Percentiles rank a stretch among this genome's conserved stretches.
These are phyloP conservation scores for Sonneratia alba DNA, from an alignment of 345 rosid species.

Conservation along the genomic window DNA sequence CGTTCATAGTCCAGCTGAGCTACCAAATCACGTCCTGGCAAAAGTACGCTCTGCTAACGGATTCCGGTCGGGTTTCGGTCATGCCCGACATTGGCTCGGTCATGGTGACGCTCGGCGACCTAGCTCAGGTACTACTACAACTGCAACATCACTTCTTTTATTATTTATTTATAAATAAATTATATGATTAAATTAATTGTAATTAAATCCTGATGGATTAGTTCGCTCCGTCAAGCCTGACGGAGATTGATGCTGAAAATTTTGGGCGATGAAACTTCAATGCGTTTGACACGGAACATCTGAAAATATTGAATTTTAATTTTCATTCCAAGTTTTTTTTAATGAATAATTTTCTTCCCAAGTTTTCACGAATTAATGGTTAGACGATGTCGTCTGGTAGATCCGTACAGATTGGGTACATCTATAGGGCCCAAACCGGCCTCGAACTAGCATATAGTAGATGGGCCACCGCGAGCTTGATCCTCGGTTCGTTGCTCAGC, in stretches of 20 bases:
- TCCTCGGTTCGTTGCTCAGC: too few species aligned
- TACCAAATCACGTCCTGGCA: constrained; percentile 41
- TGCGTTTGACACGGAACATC: background rate
- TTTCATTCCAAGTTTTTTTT: background rate
- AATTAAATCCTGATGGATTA: background rate
- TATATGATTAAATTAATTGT: background rate
- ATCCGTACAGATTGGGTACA: too few species aligned
- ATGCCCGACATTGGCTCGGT: constrained; percentile 48
- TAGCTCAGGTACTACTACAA: constrained; percentile 40
- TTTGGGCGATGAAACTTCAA: background rate
- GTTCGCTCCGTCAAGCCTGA: background rate
- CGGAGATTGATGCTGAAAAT: background rate
- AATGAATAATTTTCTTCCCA: too few species aligned
- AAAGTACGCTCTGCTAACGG: constrained; percentile 33
- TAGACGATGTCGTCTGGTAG: background rate
- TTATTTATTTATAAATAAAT: background rate
- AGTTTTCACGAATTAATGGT: background rate
- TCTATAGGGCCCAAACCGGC: too few species aligned
- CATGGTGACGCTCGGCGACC: constrained; percentile 63
- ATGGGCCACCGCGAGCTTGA: too few species aligned
- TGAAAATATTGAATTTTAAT: background rate
- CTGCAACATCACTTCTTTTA: background rate
- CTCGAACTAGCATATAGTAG: too few species aligned
- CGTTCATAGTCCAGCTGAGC: constrained; percentile 53
- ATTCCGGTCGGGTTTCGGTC: constrained; percentile 50